These are phyloP conservation scores for Suhomyces yuchorum DNA, from an alignment of 1,139 yeast genomes.

Conservation along the genomic window DNA sequence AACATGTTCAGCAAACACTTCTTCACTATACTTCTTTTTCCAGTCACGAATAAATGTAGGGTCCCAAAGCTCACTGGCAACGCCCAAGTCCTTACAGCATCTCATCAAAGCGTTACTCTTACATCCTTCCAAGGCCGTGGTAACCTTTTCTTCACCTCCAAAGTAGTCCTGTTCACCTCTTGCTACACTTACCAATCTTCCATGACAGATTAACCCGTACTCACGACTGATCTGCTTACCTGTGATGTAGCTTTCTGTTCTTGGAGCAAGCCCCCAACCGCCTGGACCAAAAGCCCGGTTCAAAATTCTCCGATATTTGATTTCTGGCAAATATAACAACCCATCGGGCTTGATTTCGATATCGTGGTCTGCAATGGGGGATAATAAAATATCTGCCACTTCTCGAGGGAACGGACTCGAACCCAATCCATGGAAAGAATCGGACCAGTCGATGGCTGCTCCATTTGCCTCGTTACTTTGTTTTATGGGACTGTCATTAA, in stretches of 20 bases:
- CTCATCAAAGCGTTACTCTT: conserved; percentile 96
- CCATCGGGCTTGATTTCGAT: conserved; percentile 97
- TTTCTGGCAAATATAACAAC: conserved; percentile 85
- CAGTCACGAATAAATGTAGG: conserved; percentile 83
- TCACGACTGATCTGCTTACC: conserved; percentile 71
- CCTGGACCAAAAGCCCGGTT: conserved; percentile 97
- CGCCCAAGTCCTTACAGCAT: conserved; percentile 94
- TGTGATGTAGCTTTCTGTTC: conserved; percentile 81
- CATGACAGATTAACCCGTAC: conserved; percentile 84
- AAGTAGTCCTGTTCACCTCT: conserved; percentile 96
- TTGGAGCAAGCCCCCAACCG: conserved; percentile 97
- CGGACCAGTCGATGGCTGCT: conserved; percentile 62
- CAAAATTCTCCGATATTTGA: conserved; percentile 85
- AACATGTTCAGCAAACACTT: conserved; percentile 83
- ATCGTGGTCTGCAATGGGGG: conserved; percentile 65
- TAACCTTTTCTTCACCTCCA: conserved; percentile 76
- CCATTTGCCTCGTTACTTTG: conserved; percentile 2
- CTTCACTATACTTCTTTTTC: conserved; percentile 76
- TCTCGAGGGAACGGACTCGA: conserved; percentile 67
- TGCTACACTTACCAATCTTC: conserved; percentile 86
- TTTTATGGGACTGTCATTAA: conserved; percentile 27
- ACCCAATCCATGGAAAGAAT: conserved; percentile 82
- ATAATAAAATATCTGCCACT: conserved; percentile 58
- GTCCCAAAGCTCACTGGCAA: conserved; percentile 97
- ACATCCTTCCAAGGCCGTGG: conserved; percentile 97